Conservation (phyloP, 2,329 filamentous ascomycete species). For the Xylaria polymorpha region DNA sequence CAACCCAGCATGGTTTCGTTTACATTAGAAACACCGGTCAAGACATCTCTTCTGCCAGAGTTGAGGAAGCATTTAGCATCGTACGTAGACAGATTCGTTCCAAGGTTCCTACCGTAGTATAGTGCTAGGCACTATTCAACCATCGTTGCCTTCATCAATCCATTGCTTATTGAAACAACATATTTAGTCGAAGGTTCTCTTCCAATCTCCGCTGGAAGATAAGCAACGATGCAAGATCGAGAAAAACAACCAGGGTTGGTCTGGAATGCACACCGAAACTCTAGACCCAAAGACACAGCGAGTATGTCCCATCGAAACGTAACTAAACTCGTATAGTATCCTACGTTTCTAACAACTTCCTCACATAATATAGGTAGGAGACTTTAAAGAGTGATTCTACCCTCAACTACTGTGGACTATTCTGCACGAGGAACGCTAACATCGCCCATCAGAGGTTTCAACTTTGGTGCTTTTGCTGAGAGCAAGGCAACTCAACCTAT, state of each 20-base stretch:
- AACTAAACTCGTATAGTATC: constrained; percentile 1
- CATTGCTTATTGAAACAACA: constrained; percentile 1
- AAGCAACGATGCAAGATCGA: constrained; percentile 81
- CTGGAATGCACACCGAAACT: constrained; percentile 86
- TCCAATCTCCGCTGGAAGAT: constrained; percentile 74
- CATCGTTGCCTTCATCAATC: constrained; percentile 1
- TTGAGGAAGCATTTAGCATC: constrained; percentile 78
- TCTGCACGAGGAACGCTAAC: constrained; percentile 24
- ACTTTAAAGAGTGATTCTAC: constrained; percentile 81
- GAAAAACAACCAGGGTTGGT: constrained; percentile 88
- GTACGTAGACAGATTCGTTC: constrained; percentile 58
- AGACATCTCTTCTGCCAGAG: constrained; percentile 73
- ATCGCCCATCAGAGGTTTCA: constrained; percentile 79
- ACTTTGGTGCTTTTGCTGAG: constrained; percentile 81
- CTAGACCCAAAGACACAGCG: constrained; percentile 86
- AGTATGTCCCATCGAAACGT: constrained; percentile 58
- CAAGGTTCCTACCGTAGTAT: not conserved
- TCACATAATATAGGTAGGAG: constrained; percentile 68
- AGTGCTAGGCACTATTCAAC: not conserved
- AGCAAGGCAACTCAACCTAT: constrained; percentile 81
- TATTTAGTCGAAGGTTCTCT: constrained; percentile 75
- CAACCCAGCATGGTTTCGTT: constrained; percentile 85
- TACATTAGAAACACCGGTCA: constrained; percentile 82
- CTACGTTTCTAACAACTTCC: constrained; percentile 15
- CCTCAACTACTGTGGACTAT: not conserved